Conservation (phyloP, 805 yeast genomes). For the Monosporozyma servazzii region DNA sequence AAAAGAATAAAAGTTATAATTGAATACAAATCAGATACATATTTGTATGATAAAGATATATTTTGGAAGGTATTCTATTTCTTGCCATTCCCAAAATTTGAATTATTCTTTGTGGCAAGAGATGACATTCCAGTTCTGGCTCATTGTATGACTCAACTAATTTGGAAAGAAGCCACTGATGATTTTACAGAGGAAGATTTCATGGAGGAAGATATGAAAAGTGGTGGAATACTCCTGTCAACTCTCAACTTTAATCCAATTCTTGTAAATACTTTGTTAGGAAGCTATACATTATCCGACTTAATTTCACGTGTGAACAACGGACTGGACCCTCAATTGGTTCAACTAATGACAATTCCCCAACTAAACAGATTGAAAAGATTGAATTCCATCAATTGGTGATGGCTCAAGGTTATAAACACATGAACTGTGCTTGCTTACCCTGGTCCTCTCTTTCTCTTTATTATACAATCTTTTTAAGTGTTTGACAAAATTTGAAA, state of each 20-base stretch:
- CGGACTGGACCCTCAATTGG: background rate
- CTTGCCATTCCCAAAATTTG: constrained; percentile 6
- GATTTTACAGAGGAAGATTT: background rate
- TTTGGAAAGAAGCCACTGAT: background rate
- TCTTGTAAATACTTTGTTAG: background rate
- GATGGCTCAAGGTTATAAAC: background rate
- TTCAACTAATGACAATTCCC: background rate
- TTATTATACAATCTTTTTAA: background rate
- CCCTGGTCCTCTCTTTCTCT: background rate
- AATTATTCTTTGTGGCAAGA: constrained; percentile 4
- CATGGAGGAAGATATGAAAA: background rate
- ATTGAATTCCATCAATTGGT: background rate
- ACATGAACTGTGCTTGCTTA: background rate
- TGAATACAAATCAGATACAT: constrained; percentile 9
- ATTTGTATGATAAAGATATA: constrained; percentile 12
- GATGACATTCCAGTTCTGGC: background rate
- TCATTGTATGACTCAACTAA: background rate
- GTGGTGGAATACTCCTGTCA: background rate
- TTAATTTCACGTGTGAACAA: background rate
- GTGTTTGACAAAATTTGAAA: background rate
- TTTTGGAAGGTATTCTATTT: constrained; percentile 19
- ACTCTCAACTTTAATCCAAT: background rate
- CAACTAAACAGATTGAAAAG: background rate
- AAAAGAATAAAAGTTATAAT: constrained; percentile 11
- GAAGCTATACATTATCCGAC: background rate